Base-by-base conservation (phyloP, 2,329 filamentous ascomycete species). In the Ustilaginoidea virens region DNA sequence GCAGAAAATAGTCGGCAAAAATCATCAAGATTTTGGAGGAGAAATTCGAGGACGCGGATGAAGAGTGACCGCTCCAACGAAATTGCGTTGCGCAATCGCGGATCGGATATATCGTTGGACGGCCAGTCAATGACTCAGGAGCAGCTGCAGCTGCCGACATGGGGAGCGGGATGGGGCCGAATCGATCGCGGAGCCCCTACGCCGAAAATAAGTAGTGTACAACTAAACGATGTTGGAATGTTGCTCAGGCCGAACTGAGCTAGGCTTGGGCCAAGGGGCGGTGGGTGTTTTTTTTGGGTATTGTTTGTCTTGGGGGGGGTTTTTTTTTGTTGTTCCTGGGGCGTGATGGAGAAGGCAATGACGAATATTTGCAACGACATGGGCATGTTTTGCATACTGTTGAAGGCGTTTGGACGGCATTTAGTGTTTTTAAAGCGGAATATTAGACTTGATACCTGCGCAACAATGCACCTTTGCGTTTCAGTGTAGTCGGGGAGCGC, bases 191-290 rank as follows among this genome's bases (percentile, higher is more conserved):
- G 45, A n/a, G 28, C 32, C 22, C 25, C 36, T 9, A 40, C 39
- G 12, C 37, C 39, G 15, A 33, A 39, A 28, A 36, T 27, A 27
- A 33, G 21, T 9, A 37, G 31, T 27, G 35, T 41, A 18, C 44
- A 49, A 27, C 32, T 54, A 21, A 51, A 49, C 18, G 51, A 54
- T 28, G 51, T 54, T 3, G 51, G 51, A 13, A 48, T 42, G 33
- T 32, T 54, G 7, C 27, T 47, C 24, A 25, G 29, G 20, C 27
- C 36, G 5, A 27, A 6, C 10, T 27, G 24, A 15, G 8, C 16
- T 14, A 7, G 11, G 19, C 11, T 20, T 20, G 7, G 19, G 19
- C 7, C 19, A 20, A 20, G 7, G 7, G 19, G 7, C 11, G 19
- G 19, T 11, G 19, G 19, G 11, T 20, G 7, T 20, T 20, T 7